Evolutionary conservation across 2,329 filamentous ascomycete species (phyloP), one percentile per base, ranked within the genome.

Genomic region (Aspergillus ustus): DNA sequence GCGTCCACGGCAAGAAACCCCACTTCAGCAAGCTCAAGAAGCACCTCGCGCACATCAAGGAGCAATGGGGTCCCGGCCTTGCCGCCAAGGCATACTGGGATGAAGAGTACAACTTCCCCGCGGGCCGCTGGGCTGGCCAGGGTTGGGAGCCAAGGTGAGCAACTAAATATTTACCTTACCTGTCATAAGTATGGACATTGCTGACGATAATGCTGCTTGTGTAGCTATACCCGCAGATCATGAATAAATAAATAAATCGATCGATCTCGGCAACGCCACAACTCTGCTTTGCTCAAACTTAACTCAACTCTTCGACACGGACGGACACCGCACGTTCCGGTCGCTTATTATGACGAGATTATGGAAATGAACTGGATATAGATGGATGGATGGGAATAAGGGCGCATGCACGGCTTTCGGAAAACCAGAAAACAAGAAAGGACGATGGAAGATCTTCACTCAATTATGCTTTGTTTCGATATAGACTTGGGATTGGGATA

Each of bases 41-140:
- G 29, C 49, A 37, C 20, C 25, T 61, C 11, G 40, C 19, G 7
- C 13, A 51, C 29, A 19, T 61, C 15, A 61, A 58, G 50, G 13
- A 43, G 8, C 44, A 57, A 61, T 61, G 59, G 59, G 59, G 49
- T 6, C 59, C 59, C 1, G 15, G 52, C 1, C 44, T 61, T 3
- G 15, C 59, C 1, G 59, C 59, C 3, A 61, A 61, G 50, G 19
- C 17, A 19, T n/a, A 43, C n/a, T 61, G 59, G 59, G 59, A 61
- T 8, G 59, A 61, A 22, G 59, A 58, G n/a, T 61, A 61, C 50
- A 61, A 57, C 13, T 61, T 61, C 54, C 54, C 54, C 17, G 43
- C 59, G 13, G 59, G 59, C 7, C 53, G 54, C 3, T 61, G 48
- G 45, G 59, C 59, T 17, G 59, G 59, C 3, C 54, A 61, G 46